phyloP scores from a whole-genome alignment of 2,329 filamentous ascomycete genomes.

The Alternaria angustiovoidea region DNA sequence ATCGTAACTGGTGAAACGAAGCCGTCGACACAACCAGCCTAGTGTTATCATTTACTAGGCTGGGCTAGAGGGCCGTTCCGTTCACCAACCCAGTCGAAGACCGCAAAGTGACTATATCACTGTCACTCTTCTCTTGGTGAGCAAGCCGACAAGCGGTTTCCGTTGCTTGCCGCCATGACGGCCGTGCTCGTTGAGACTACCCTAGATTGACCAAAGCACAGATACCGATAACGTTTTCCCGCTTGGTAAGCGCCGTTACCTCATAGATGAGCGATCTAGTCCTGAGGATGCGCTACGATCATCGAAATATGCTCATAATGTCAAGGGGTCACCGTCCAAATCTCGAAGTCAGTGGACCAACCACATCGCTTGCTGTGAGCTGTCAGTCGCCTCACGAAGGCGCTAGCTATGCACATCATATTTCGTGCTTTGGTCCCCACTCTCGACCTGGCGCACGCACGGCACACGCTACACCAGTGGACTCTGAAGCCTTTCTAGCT shows the following conservation, averaged over 20 bases:
- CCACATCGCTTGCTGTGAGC: background rate
- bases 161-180: background rate
- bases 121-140: background rate
- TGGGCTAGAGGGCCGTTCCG: conserved; percentile 19
- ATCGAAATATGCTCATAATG: background rate
- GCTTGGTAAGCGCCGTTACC: background rate
- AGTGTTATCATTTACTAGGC: background rate
- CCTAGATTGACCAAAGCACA: background rate
- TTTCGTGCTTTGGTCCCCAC: conserved; percentile 2
- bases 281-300: background rate
- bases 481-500: background rate
- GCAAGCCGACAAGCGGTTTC: background rate
- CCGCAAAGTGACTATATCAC: background rate
- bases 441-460: background rate
- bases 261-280: background rate
- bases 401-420: conserved; percentile 16
- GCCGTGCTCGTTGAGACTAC: background rate
- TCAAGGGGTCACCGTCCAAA: background rate
- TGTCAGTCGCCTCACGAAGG: background rate
- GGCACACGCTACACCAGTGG: background rate
- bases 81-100: background rate
- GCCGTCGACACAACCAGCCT: background rate
- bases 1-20: background rate
- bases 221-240: background rate
- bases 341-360: background rate